These are phyloP conservation scores for Aureobasidium mangrovei DNA, from an alignment of 2,329 filamentous ascomycete genomes.

Conservation along the genomic window DNA sequence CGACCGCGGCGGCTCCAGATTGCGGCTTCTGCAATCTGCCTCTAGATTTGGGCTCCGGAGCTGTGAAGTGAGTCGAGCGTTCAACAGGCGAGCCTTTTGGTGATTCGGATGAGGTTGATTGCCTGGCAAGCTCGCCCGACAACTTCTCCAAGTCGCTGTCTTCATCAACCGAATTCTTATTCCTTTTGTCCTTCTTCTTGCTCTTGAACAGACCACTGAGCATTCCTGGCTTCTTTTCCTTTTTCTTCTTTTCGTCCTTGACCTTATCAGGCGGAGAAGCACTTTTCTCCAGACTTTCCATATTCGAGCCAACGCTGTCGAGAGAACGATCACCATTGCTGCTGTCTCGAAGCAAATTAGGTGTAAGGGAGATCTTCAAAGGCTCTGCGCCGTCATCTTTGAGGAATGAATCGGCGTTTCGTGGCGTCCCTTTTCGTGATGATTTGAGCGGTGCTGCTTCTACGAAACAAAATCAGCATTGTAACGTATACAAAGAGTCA, in stretches of 20 bases:
- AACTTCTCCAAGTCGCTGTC: constrained; percentile 25
- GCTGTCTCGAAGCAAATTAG: constrained; percentile 83
- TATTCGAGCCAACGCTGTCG: constrained; percentile 42
- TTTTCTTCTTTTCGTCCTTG: constrained; percentile 70
- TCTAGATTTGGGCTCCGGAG: constrained; percentile 10
- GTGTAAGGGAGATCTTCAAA: constrained; percentile 93
- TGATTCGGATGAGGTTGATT: constrained; percentile 3
- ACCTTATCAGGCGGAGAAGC: constrained; percentile 51
- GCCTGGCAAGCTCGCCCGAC: constrained; percentile 20
- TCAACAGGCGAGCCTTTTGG: not conserved
- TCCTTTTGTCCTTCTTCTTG: constrained; percentile 57
- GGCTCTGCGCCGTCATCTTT: constrained; percentile 93
- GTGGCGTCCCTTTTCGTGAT: constrained; percentile 75
- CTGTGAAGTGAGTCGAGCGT: not conserved
- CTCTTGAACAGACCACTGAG: constrained; percentile 61
- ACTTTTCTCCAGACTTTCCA: constrained; percentile 69
- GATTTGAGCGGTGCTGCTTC: constrained; percentile 47
- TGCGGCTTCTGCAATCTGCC: constrained; percentile 21
- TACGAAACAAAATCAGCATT: constrained; percentile 21
- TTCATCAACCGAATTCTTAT: constrained; percentile 31
- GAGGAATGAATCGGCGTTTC: constrained; percentile 95
- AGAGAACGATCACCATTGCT: constrained; percentile 26
- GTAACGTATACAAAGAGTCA: constrained; percentile 37
- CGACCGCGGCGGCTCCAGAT: not conserved
- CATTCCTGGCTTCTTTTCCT: constrained; percentile 61